Evolutionary conservation across 78 protist species (phyloP), one percentile per base, ranked within the genome.

Genomic region (Protostelium mycophagum): DNA sequence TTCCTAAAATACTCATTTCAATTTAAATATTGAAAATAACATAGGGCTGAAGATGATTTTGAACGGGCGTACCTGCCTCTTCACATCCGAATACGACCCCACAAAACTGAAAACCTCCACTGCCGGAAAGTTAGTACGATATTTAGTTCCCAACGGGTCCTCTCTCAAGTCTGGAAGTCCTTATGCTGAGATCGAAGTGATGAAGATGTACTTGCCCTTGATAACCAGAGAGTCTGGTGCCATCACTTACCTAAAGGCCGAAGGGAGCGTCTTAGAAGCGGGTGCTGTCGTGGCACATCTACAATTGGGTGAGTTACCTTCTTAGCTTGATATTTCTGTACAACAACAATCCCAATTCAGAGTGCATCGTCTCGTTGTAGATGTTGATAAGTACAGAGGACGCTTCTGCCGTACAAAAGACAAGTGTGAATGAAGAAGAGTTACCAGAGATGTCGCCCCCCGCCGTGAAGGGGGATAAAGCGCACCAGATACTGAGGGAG

Each of bases 201-300:
- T 98, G 99, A 98, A 98, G 95, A 98, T 98, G 99, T 86, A 91
- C 93, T 90, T 97, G 96, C 95, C 97, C 28, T 86, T 98, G n/a
- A 29, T 39, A 28, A 95, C 94, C 0, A 38, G 91, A 31, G 96
- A 94, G 29, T 36, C 90, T 0, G 99, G 99, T 38, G 29, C 0
- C 34, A 85, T 98, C 85, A 83, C 85, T 73, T 89, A 83, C 9
- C 88, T 38, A 1, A 87, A 83, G 31, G 29, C 93, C 5, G 93
- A 89, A 10, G 99, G 99, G 51, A 23, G 96, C 39, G 91, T 97
- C 36, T 51, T 98, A 91, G 5, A 83, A 25, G 89, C 97, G 0
- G 99, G 99, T 37, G 96, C 96, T n/a, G 86, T 98, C 87, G 85
- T 98, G 39, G 99, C 97, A 0, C 35, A 63, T 29, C 83, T 98